Base-by-base conservation (phyloP, 768 basidiomycete species). In the Brasilioporus rufonigricans region DNA sequence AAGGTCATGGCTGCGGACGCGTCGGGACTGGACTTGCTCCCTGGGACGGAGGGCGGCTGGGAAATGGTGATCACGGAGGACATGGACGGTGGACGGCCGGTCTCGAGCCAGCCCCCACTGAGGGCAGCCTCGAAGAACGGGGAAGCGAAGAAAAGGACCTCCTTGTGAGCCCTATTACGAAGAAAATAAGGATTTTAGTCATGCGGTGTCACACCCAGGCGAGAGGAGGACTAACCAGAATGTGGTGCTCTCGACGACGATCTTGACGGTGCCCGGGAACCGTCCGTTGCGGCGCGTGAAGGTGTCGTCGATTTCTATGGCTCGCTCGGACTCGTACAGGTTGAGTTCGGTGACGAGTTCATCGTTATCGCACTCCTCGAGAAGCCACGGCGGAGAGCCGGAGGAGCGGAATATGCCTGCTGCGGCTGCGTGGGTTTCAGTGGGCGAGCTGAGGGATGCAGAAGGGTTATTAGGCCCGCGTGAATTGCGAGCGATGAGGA, bases 51-150 rank as follows among this genome's bases (percentile, higher is more conserved):
- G 4, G 85, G 84, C 0, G 86, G 85, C 61, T 91, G 88, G 3
- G 89, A 87, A 49, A 93, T 89, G 21, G 91, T 92, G 65, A 92
- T 87, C 31, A 91, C 78, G 46, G 90, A 91, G 24, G 87, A 90
- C 77, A 88, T 83, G 52, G 88, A 91, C 23, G 77, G 81, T 19
- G 87, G 89, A 36, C 89, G 80, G 32, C 86, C 88, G 7, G 87
- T 94, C 73, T 96, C 93, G 13, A 89, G 89, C 93, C 93, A 96
- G 64, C 90, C 83, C 9, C 93, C 93, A 61, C 91, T 91, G 44
- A 96, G 75, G 10, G 92, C 87, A 18, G 91, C 91, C 71, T 94
- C 87, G 69, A 96, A 96, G 77, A 96, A 96, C 0, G 93, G 91
- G n/a, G 92, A 94, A 5, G 93, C 89, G 66, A 93, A 96, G 72